Conservation (phyloP, 1,284 basidiomycete genomes). For the Kwoniella shivajii region DNA sequence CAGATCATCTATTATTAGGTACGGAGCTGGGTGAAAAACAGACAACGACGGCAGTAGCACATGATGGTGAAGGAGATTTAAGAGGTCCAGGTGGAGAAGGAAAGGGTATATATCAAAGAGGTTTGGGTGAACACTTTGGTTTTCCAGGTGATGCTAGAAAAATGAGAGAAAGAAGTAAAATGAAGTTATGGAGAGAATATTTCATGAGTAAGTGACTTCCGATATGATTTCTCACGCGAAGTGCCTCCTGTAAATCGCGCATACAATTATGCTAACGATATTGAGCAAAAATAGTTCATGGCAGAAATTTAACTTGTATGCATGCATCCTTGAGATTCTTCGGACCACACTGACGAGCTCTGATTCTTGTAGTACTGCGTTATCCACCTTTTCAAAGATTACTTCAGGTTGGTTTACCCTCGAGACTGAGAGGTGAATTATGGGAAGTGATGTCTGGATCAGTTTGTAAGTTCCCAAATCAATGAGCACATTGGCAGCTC, state of each 20-base stretch:
- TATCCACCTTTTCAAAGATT: slow-evolving; percentile 96
- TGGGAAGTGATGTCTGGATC: slow-evolving; percentile 98
- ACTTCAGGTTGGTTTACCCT: slow-evolving; percentile 95
- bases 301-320: slow-evolving; percentile 52
- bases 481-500: neutral
- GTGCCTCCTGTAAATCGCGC: too few species aligned
- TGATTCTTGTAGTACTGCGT: slow-evolving; percentile 69
- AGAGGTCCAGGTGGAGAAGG: slow-evolving; percentile 56
- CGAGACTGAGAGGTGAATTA: slow-evolving; percentile 91
- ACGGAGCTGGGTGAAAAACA: slow-evolving; percentile 30
- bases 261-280: slow-evolving; percentile 15
- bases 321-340: neutral
- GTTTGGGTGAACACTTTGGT: slow-evolving; percentile 82
- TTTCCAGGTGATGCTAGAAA: slow-evolving; percentile 94
- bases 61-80: slow-evolving; percentile 61
- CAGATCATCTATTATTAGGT: slow-evolving; percentile 32
- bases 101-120: slow-evolving; percentile 68
- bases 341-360: neutral
- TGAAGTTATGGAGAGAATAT: slow-evolving; percentile 95
- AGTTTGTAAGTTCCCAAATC: slow-evolving; percentile 58
- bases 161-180: slow-evolving; percentile 94
- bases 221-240: too few species aligned
- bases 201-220: slow-evolving; percentile 63
- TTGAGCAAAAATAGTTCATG: slow-evolving; percentile 40
- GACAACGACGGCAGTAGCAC: neutral